phyloP scores from a whole-genome alignment of 345 rosid genomes.

The Citrus mangshanensis region DNA sequence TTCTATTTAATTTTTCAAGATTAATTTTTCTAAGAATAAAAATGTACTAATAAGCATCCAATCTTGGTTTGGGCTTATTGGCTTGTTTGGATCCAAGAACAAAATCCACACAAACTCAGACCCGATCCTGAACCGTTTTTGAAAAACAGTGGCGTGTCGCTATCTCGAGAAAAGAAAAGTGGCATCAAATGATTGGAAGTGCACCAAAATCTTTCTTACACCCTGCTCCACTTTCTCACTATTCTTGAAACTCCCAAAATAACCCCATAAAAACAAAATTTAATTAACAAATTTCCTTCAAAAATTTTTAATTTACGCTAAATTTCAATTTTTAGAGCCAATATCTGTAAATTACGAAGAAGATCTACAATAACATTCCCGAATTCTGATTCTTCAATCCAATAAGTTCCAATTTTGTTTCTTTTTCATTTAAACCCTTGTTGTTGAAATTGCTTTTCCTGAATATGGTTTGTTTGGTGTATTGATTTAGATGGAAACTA shows the following conservation, averaged over 20 bases:
- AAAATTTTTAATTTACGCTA: neutral
- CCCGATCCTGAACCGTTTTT: neutral
- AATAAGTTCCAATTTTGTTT: neutral
- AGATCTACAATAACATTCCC: neutral
- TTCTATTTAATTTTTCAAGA: too few relatives aligned
- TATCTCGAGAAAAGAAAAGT: too few relatives aligned
- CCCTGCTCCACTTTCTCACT: neutral
- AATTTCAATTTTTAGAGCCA: slow-evolving; percentile 1
- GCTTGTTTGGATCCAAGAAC: neutral
- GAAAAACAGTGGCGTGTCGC: neutral
- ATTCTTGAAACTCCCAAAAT: neutral
- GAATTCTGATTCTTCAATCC: neutral
- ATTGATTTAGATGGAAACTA: neutral
- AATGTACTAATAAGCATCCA: too few relatives aligned
- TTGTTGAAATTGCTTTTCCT: neutral
- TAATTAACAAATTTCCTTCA: neutral
- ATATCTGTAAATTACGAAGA: neutral
- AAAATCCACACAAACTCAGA: neutral
- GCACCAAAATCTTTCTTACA: neutral
- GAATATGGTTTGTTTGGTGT: neutral
- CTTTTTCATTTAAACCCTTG: neutral
- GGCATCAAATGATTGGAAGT: neutral
- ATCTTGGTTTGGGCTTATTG: too few relatives aligned
- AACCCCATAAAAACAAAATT: neutral
- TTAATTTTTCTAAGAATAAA: too few relatives aligned